Percentiles rank a stretch among this genome's conserved stretches.
phyloP scores from a whole-genome alignment of 257 asterid genomes.

The Salvia splendens region DNA sequence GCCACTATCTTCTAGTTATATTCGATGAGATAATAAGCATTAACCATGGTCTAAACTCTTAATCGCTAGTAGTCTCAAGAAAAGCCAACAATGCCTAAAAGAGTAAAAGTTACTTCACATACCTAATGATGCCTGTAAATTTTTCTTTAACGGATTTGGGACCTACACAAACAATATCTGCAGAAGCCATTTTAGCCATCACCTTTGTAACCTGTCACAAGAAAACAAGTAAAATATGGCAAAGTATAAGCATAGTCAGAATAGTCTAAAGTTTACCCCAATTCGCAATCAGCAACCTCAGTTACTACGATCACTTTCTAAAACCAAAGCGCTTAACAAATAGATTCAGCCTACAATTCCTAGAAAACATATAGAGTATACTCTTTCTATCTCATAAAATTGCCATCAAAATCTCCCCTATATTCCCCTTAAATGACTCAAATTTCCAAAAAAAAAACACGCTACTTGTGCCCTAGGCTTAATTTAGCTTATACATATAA shows the following conservation, averaged over 20 bases:
- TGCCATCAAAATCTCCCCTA: slow-evolving; percentile 12
- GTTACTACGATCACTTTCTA: neutral
- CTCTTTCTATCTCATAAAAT: neutral
- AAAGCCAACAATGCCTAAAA: neutral
- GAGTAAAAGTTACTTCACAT: slow-evolving; percentile 16
- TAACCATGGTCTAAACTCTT: neutral
- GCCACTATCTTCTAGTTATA: neutral
- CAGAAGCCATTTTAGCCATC: slow-evolving; percentile 88
- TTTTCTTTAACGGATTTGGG: slow-evolving; percentile 81
- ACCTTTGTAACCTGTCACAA: slow-evolving; percentile 77
- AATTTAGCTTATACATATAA: neutral
- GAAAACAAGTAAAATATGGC: neutral
- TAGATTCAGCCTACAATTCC: neutral
- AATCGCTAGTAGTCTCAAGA: neutral
- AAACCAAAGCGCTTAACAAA: neutral
- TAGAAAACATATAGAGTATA: neutral
- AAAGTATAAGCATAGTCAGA: neutral
- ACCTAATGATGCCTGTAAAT: slow-evolving; percentile 88
- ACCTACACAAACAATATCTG: slow-evolving; percentile 83
- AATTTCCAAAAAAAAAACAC: neutral
- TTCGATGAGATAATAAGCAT: slow-evolving; percentile 18
- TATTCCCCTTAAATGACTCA: slow-evolving; percentile 13
- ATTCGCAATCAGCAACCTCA: neutral
- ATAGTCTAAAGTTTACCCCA: slow-evolving; percentile 7
- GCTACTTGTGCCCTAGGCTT: neutral